phyloP scores from a whole-genome alignment of 192 early-diverging fungal genomes.

The Coemansia sp. region DNA sequence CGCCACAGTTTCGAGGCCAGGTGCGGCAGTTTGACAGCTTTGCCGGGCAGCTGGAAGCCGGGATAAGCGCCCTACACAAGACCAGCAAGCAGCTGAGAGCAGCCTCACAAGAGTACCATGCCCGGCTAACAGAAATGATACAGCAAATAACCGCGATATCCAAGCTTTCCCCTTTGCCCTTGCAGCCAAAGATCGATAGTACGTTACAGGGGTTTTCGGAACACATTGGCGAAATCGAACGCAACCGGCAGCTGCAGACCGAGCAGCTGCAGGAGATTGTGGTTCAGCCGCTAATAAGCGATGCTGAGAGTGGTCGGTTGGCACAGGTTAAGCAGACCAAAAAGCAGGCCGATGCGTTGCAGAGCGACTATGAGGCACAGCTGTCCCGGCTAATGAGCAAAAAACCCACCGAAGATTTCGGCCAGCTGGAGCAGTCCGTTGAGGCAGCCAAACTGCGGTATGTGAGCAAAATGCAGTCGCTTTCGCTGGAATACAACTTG shows the following conservation, averaged over 20 bases:
- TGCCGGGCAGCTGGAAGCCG: conserved; percentile 25
- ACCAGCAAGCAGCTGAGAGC: conserved; percentile 29
- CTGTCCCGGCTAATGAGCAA: conserved; percentile 28
- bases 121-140: conserved; percentile 15
- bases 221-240: conserved; percentile 37
- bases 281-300: conserved; percentile 65
- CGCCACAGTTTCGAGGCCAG: conserved; percentile 37
- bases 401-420: conserved; percentile 26
- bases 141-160: conserved; percentile 16
- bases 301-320: conserved; percentile 61
- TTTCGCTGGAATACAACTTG: conserved; percentile 69
- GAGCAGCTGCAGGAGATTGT: conserved; percentile 68
- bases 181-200: conserved; percentile 18
- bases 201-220: conserved; percentile 19
- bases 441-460: conserved; percentile 60
- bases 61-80: conserved; percentile 33
- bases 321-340: conserved; percentile 8
- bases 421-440: conserved; percentile 54
- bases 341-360: conserved; percentile 21
- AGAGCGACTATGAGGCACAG: conserved; percentile 48
- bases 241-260: conserved; percentile 41
- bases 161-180: conserved; percentile 17
- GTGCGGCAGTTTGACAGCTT: conserved; percentile 45
- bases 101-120: conserved; percentile 22
- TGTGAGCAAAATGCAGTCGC: conserved; percentile 60